A percentile compares a stretch with the other conserved stretches of the same genome.
Evolutionary conservation across 768 basidiomycete species (phyloP).

Genomic region (Lactarius hatsudake): DNA sequence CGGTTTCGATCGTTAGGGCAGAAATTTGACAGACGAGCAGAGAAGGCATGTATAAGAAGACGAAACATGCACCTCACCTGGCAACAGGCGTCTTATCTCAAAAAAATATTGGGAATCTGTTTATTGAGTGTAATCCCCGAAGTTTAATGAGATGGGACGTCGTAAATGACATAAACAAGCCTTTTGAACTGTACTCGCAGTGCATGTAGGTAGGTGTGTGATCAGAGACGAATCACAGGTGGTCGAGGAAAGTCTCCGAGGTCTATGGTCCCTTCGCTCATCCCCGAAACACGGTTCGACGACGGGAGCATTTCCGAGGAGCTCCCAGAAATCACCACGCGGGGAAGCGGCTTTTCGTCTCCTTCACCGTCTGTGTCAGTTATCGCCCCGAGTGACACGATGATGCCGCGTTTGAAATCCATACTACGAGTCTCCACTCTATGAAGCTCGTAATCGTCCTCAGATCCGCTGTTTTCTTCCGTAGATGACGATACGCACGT

Average conservation of each 20-base stretch:
- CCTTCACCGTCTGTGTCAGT: neutral
- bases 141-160: neutral
- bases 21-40: too few species aligned
- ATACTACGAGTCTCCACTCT: conserved; percentile 10
- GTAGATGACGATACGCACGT: conserved; percentile 8
- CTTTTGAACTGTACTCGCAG: neutral
- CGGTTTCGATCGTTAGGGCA: too few species aligned
- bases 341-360: conserved; percentile 19
- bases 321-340: conserved; percentile 21
- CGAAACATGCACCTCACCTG: too few species aligned
- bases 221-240: conserved; percentile 18
- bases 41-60: too few species aligned
- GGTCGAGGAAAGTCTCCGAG: conserved; percentile 22
- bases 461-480: conserved; percentile 13
- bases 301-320: conserved; percentile 10
- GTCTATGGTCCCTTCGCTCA: conserved; percentile 21
- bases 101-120: neutral
- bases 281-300: conserved; percentile 7
- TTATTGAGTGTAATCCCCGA: neutral
- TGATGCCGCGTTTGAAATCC: conserved; percentile 15
- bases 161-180: neutral
- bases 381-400: conserved; percentile 10
- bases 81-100: too few species aligned
- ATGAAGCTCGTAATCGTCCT: conserved; percentile 16
- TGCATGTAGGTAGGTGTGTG: neutral